Conservation (phyloP, 257 asterid genomes). For the Solanum megistacrolobum region DNA sequence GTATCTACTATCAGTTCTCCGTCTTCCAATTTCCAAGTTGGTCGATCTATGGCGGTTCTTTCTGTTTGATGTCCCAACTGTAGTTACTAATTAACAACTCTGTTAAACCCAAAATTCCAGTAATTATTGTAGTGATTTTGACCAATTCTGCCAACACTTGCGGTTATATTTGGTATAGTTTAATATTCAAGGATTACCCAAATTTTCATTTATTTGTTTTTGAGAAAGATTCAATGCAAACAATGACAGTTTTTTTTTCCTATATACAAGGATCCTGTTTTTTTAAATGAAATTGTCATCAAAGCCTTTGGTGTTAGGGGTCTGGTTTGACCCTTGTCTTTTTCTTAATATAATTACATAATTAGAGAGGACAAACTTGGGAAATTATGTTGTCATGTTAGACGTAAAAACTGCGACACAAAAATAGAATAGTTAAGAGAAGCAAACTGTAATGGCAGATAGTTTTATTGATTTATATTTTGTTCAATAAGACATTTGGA, state of each 20-base stretch:
- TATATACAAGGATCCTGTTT: neutral
- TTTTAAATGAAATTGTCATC: neutral
- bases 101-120: neutral
- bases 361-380: neutral
- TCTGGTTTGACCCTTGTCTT: neutral
- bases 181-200: neutral
- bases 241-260: neutral
- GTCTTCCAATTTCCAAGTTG: neutral
- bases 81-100: neutral
- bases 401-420: neutral
- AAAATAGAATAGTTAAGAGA: too few relatives aligned
- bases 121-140: neutral
- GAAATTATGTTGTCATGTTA: neutral
- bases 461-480: too few relatives aligned
- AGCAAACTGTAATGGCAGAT: too few relatives aligned
- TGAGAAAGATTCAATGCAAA: neutral
- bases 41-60: neutral
- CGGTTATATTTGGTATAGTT: neutral
- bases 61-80: neutral
- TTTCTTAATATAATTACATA: neutral
- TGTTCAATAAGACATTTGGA: too few relatives aligned
- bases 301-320: neutral
- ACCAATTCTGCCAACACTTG: neutral
- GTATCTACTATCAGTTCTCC: neutral
- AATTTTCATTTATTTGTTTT: neutral